Conservation (phyloP, 306 rosid species). For the Crataegus laevigata region DNA sequence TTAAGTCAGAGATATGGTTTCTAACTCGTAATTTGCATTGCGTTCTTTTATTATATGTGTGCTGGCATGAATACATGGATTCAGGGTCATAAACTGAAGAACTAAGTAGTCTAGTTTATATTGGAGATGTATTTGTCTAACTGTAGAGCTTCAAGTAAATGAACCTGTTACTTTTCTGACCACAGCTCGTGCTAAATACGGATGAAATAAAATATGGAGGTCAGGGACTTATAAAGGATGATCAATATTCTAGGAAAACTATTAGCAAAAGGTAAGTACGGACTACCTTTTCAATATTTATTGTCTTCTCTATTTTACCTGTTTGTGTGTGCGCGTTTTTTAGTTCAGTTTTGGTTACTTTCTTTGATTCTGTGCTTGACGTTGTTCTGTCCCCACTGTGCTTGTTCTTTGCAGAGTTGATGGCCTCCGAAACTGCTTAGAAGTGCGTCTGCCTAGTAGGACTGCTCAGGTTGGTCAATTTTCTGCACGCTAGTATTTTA, state of each 20-base stretch:
- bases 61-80: background rate
- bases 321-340: background rate
- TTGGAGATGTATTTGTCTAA: background rate
- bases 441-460: slow-evolving; percentile 63
- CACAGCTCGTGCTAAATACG: slow-evolving; percentile 64
- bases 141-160: background rate
- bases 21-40: background rate
- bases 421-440: slow-evolving; percentile 72
- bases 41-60: background rate
- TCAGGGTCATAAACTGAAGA: background rate
- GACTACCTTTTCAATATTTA: background rate
- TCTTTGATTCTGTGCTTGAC: background rate
- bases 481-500: background rate
- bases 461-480: slow-evolving; percentile 70
- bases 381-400: background rate
- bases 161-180: slow-evolving; percentile 7
- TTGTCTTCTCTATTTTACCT: background rate
- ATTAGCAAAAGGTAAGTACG: slow-evolving; percentile 49
- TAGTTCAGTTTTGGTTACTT: background rate
- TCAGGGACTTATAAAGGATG: slow-evolving; percentile 58
- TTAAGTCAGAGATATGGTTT: background rate
- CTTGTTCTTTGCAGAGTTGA: slow-evolving; percentile 46
- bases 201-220: slow-evolving; percentile 83
- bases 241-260: slow-evolving; percentile 58
- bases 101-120: background rate